These are phyloP conservation scores for Alternaria sp. DNA, from an alignment of 2,329 filamentous ascomycete species.

Conservation along the genomic window DNA sequence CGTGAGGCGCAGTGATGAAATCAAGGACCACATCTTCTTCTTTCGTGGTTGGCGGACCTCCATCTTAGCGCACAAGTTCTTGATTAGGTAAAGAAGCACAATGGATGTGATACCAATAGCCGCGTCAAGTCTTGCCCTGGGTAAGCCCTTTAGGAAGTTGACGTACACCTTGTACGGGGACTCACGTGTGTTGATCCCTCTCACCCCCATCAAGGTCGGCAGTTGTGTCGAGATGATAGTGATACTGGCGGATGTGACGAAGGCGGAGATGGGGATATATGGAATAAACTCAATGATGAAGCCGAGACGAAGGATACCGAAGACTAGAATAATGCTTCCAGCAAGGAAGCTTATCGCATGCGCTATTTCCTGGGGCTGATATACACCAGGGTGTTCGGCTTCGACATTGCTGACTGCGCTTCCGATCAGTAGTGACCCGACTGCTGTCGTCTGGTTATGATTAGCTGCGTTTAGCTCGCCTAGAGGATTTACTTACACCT, in stretches of 20 bases:
- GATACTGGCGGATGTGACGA: slow-evolving; percentile 96
- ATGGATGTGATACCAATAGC: slow-evolving; percentile 88
- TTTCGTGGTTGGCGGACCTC: slow-evolving; percentile 73
- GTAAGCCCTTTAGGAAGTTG: slow-evolving; percentile 79
- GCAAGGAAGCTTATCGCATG: slow-evolving; percentile 80
- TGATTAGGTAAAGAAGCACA: slow-evolving; percentile 72
- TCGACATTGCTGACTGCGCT: slow-evolving; percentile 75
- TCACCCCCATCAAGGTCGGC: slow-evolving; percentile 80
- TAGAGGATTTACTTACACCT: slow-evolving; percentile 67
- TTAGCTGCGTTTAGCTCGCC: slow-evolving; percentile 6
- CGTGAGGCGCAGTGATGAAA: slow-evolving; percentile 84
- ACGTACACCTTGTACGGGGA: slow-evolving; percentile 85
- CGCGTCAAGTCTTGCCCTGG: slow-evolving; percentile 75
- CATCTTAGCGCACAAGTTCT: slow-evolving; percentile 65
- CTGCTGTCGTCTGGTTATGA: slow-evolving; percentile 77
- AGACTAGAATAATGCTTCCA: slow-evolving; percentile 77
- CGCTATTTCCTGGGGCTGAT: slow-evolving; percentile 72
- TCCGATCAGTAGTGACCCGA: slow-evolving; percentile 89
- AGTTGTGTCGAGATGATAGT: slow-evolving; percentile 88
- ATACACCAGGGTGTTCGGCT: slow-evolving; percentile 65
- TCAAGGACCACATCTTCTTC: slow-evolving; percentile 81
- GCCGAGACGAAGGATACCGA: slow-evolving; percentile 82
- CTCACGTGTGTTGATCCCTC: slow-evolving; percentile 75
- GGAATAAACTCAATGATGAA: slow-evolving; percentile 96
- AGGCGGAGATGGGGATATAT: slow-evolving; percentile 87